These are phyloP conservation scores for Penicillium rolfsii DNA, from an alignment of 2,329 filamentous ascomycete genomes.

Conservation along the genomic window DNA sequence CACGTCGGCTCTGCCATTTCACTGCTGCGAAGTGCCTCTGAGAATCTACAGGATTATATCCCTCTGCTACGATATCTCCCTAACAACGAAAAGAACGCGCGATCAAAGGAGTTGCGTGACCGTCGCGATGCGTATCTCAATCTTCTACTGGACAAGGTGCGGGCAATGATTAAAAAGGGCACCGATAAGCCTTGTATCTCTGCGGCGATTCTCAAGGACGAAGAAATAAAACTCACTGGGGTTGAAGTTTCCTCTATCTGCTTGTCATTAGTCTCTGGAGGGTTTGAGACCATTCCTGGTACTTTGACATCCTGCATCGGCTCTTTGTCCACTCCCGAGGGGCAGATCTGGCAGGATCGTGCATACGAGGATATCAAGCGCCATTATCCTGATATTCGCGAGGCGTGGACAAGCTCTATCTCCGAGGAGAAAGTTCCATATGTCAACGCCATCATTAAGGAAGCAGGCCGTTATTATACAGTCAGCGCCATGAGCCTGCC, in stretches of 20 bases:
- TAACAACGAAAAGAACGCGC: slow-evolving; percentile 58
- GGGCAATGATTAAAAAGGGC: slow-evolving; percentile 59
- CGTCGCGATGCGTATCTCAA: slow-evolving; percentile 67
- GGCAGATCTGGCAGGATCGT: slow-evolving; percentile 67
- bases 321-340: slow-evolving; percentile 64
- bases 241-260: slow-evolving; percentile 75
- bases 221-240: slow-evolving; percentile 65
- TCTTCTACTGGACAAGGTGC: slow-evolving; percentile 57
- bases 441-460: slow-evolving; percentile 73
- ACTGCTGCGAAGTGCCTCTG: slow-evolving; percentile 70
- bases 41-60: slow-evolving; percentile 78
- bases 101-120: slow-evolving; percentile 63
- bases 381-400: slow-evolving; percentile 63
- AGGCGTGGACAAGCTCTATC: slow-evolving; percentile 69
- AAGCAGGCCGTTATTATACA: slow-evolving; percentile 73
- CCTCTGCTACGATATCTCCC: slow-evolving; percentile 65
- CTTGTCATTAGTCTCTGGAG: slow-evolving; percentile 74
- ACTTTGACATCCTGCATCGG: slow-evolving; percentile 75
- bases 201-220: slow-evolving; percentile 67
- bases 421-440: slow-evolving; percentile 72
- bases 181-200: slow-evolving; percentile 67
- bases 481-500: slow-evolving; percentile 75
- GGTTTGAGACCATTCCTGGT: slow-evolving; percentile 74
- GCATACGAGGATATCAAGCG: slow-evolving; percentile 69
- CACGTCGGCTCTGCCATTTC: slow-evolving; percentile 72